These are phyloP conservation scores for Geosmithia morbida DNA, from an alignment of 2,329 filamentous ascomycete genomes.

Conservation along the genomic window DNA sequence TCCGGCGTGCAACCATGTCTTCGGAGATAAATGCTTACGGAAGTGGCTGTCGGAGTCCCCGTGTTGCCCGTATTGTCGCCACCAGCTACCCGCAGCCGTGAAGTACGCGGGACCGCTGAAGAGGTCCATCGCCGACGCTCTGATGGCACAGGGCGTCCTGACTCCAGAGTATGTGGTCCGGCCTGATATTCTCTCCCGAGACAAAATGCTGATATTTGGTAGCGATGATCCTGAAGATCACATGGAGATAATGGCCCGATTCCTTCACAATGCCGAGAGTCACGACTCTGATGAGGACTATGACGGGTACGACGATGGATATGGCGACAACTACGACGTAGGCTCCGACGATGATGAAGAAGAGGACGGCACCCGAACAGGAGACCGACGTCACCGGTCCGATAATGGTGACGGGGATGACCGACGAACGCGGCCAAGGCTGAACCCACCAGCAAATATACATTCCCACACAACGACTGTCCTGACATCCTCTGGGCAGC, in stretches of 20 bases:
- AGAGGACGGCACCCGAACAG: too few relatives aligned
- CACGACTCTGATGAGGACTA: not conserved
- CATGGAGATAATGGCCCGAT: not conserved
- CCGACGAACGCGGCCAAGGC: not conserved
- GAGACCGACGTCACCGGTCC: too few relatives aligned
- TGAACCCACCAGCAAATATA: not conserved
- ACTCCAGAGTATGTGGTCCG: not conserved
- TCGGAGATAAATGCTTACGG: conserved; percentile 49
- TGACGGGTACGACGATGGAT: not conserved
- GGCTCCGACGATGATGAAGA: too few relatives aligned
- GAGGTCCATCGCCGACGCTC: not conserved
- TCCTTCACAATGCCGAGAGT: not conserved
- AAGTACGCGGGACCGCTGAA: not conserved
- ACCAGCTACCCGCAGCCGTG: conserved; percentile 28
- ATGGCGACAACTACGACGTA: not conserved
- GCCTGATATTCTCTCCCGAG: not conserved
- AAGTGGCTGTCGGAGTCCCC: conserved; percentile 51
- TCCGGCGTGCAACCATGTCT: conserved; percentile 49
- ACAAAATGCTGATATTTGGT: not conserved
- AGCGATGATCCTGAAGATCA: not conserved
- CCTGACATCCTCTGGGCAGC: not conserved
- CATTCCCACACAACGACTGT: not conserved
- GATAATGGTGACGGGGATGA: not conserved
- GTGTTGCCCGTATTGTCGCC: conserved; percentile 49
- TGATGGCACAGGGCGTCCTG: not conserved